Percentiles rank a stretch among this genome's conserved stretches.
Evolutionary conservation across 2,329 filamentous ascomycete species (phyloP).

Genomic region (Exserohilum rostratum): DNA sequence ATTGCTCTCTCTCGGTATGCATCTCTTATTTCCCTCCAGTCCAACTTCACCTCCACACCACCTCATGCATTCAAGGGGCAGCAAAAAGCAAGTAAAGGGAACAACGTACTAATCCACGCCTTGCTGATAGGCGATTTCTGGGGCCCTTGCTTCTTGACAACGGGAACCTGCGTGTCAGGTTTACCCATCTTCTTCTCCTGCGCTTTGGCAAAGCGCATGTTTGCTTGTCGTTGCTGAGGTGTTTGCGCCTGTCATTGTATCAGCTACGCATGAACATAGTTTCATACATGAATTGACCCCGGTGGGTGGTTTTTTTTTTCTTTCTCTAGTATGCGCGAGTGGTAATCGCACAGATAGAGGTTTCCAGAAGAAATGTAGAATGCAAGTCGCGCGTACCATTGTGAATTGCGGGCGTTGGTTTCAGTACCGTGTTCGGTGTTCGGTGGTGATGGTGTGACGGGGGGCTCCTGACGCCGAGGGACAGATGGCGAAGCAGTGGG

Average conservation of each 20-base stretch:
- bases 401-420: too few relatives aligned
- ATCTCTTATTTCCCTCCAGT: neutral
- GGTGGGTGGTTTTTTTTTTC: too few relatives aligned
- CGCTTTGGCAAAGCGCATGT: slow-evolving; percentile 76
- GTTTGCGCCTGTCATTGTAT: slow-evolving; percentile 71
- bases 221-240: slow-evolving; percentile 79
- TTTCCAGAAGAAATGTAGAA: neutral
- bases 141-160: slow-evolving; percentile 56
- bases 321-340: neutral
- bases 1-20: too few relatives aligned
- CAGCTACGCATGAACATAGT: neutral
- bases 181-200: slow-evolving; percentile 79
- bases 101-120: slow-evolving; percentile 64
- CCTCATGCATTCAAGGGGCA: too few relatives aligned
- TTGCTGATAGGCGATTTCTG: slow-evolving; percentile 61
- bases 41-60: too few relatives aligned
- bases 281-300: too few relatives aligned
- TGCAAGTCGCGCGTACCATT: too few relatives aligned
- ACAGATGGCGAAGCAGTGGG: too few relatives aligned
- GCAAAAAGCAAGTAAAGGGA: neutral
- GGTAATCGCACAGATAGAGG: neutral
- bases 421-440: too few relatives aligned
- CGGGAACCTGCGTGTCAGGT: slow-evolving; percentile 46
- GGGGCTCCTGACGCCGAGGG: too few relatives aligned
- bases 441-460: too few relatives aligned